Evolutionary conservation across 148 eudicot species (phyloP).

Genomic region (Diospyros lotus): DNA sequence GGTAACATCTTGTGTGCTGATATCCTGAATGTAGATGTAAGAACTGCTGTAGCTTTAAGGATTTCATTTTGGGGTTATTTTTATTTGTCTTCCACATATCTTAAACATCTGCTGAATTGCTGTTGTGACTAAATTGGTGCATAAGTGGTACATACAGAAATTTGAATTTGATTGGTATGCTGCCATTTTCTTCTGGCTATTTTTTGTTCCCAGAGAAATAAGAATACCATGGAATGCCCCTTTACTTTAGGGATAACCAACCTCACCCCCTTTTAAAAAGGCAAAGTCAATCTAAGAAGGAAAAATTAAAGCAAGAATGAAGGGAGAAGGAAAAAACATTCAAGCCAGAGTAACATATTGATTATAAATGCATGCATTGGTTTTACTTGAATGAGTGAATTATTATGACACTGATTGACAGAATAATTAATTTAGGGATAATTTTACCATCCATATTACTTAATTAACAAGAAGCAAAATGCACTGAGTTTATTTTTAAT

Average conservation of each 20-base stretch:
- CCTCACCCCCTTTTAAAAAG: background rate
- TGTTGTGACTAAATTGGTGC: background rate
- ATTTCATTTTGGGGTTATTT: background rate
- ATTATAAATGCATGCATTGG: background rate
- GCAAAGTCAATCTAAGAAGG: background rate
- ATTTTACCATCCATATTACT: background rate
- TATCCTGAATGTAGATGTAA: background rate
- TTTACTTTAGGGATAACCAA: background rate
- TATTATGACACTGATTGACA: background rate
- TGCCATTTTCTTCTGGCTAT: background rate
- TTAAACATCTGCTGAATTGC: constrained; percentile 1
- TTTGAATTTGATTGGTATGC: background rate
- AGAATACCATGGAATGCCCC: background rate
- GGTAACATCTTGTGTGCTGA: constrained; percentile 33
- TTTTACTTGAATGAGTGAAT: background rate
- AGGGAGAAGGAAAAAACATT: background rate
- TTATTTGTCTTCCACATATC: background rate
- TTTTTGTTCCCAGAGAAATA: background rate
- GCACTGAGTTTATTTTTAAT: background rate
- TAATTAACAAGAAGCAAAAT: background rate
- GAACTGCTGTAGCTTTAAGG: background rate
- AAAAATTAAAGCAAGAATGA: background rate
- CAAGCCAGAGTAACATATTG: background rate
- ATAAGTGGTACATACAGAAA: background rate
- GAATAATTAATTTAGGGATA: background rate